Evolutionary conservation across 306 rosid genomes (phyloP), one percentile per base, ranked within the genome.

Genomic region (Quercus cerris): DNA sequence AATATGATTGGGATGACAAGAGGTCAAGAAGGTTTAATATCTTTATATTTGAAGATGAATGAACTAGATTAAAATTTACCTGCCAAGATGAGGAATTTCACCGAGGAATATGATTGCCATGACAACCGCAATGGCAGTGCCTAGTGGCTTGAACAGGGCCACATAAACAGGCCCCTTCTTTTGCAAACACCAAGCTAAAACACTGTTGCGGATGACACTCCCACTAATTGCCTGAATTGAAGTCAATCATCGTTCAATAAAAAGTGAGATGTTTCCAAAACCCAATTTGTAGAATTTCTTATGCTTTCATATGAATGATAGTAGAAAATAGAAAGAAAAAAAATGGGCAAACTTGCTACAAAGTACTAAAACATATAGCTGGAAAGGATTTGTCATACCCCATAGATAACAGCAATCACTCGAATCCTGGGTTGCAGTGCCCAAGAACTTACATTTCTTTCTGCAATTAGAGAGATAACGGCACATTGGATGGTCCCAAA

Each of bases 161-260:
- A 85, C 89, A 38, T 56, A 85, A 23, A 85, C 77, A 20, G 89
- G 89, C 0, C 89, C 89, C 56, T 74, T 83, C 77, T 78, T 83
- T 15, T 77, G 75, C 77, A 86, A 80, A 76, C 87, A 86, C 85
- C 87, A 86, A 8, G 63, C 80, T 38, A 82, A 84, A 33, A 86
- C 77, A 4, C 67, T 49, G 1, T 77, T 70, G 0, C 87, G 81
- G 52, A 83, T 51, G 73, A 83, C 76, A 13, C 85, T 62, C 46
- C 73, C 86, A 14, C 77, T 79, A 25, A 86, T 70, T 1, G 73
- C 89, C 89, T 86, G 54, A 3, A 23, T 13, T 64, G 71, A 17
- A 25, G 14, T 25, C 1, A 17, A 33, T 30, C 1, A 20, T 8
- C 2, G 12, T 23, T 8, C 38, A 25, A 25, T 64, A 35, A 64